Percentiles rank a stretch among this genome's conserved stretches.
These are phyloP conservation scores for Hepatocystis sp. DNA, from an alignment of 169 alveolate species.

Conservation along the genomic window DNA sequence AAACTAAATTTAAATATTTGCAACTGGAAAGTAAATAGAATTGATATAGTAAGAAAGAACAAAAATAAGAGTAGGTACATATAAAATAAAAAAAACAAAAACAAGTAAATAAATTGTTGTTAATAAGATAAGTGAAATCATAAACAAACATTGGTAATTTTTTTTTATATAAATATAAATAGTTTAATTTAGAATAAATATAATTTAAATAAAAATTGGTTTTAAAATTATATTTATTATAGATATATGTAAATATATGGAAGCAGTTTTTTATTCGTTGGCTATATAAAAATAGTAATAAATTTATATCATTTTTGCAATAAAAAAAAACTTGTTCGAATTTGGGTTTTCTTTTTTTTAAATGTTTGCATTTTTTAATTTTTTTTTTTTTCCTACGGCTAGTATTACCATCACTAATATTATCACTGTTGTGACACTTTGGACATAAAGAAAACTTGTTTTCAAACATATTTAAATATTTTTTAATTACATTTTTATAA, in stretches of 20 bases:
- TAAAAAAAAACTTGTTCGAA: constrained; percentile 1
- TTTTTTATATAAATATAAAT: constrained; percentile 8
- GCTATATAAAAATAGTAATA: constrained; percentile 21
- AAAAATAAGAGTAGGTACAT: constrained; percentile 24
- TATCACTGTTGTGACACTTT: background rate
- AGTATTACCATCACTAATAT: background rate
- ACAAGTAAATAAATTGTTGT: constrained; percentile 17
- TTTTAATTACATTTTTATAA: constrained; percentile 12
- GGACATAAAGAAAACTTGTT: background rate
- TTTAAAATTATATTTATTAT: constrained; percentile 38
- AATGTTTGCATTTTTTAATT: too few species aligned
- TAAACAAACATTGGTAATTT: background rate
- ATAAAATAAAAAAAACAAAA: constrained; percentile 53
- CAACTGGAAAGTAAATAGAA: background rate
- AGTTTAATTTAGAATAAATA: constrained; percentile 21
- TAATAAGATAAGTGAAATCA: constrained; percentile 6
- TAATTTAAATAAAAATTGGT: constrained; percentile 12
- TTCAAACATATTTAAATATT: constrained; percentile 19
- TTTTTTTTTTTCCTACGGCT: background rate
- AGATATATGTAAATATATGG: constrained; percentile 28
- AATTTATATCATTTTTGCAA: constrained; percentile 37
- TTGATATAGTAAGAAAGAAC: constrained; percentile 32
- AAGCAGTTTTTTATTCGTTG: constrained; percentile 51
- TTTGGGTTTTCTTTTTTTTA: too few species aligned
- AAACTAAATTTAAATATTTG: constrained; percentile 9